phyloP scores from a whole-genome alignment of 2,329 filamentous ascomycete species.

The Calonectria hongkongensis region DNA sequence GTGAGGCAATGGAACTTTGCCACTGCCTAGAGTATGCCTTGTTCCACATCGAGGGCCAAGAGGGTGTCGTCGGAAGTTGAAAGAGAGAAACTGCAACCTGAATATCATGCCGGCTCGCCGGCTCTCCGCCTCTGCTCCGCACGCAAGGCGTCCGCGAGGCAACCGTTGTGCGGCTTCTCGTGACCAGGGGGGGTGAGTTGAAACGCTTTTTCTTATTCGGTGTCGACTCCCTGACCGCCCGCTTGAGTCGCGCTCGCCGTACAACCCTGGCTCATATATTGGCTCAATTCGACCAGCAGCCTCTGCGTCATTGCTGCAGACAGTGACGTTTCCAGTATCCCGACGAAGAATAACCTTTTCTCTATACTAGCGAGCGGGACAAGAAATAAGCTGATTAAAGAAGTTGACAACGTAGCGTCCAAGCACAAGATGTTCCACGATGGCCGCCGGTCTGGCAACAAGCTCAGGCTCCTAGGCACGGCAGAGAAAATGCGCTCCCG shows the following conservation, averaged over 20 bases:
- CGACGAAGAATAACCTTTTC: not conserved
- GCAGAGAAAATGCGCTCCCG: no score
- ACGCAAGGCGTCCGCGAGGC: constrained; percentile 24
- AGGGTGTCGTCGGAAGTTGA: not conserved
- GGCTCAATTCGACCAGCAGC: constrained; percentile 2
- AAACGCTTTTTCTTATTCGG: constrained; percentile 10
- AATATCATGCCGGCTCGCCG: not conserved
- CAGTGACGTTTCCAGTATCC: constrained; percentile 13
- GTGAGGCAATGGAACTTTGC: not conserved
- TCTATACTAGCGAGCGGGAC: not conserved
- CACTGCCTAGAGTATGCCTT: constrained; percentile 10
- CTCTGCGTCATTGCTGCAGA: constrained; percentile 2
- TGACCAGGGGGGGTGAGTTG: constrained; percentile 19
- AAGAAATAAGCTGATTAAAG: not conserved
- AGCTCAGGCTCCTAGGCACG: not conserved
- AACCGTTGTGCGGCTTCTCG: not conserved
- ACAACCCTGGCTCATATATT: constrained; percentile 13
- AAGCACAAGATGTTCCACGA: not conserved
- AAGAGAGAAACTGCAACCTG: not conserved
- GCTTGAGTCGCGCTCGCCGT: constrained; percentile 8
- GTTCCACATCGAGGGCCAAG: constrained; percentile 16
- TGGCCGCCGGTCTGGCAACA: not conserved
- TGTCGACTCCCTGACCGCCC: not conserved
- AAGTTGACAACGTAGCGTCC: not conserved
- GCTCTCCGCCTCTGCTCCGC: constrained; percentile 17